Evolutionary conservation across 495 filamentous ascomycete genomes (phyloP).

Genomic region (Annulohypoxylon bovei): DNA sequence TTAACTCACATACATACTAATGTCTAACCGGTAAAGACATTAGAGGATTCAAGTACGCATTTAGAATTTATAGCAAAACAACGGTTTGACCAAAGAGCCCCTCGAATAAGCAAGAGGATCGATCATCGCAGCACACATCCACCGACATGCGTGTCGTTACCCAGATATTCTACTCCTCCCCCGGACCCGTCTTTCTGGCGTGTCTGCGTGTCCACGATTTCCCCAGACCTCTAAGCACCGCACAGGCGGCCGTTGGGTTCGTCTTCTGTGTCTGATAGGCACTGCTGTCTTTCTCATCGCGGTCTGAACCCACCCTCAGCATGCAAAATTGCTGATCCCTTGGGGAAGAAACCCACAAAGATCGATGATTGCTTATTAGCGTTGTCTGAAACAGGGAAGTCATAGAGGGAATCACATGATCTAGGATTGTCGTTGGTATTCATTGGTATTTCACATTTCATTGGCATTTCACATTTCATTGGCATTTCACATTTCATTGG

Average conservation of each 20-base stretch:
- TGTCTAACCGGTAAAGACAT: background rate
- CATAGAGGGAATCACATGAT: conserved; percentile 14
- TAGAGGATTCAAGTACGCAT: background rate
- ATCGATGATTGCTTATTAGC: conserved; percentile 19
- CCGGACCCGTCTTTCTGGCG: conserved; percentile 29
- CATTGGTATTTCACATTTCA: too few relatives aligned
- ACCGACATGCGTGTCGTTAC: conserved; percentile 8
- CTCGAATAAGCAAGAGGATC: conserved; percentile 9
- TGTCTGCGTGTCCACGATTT: conserved; percentile 20
- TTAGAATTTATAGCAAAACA: conserved; percentile 2
- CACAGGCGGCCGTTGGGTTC: conserved; percentile 15
- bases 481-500: background rate
- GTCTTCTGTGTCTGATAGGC: conserved; percentile 16
- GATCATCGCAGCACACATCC: conserved; percentile 13
- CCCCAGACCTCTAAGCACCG: conserved; percentile 20
- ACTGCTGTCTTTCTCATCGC: conserved; percentile 2
- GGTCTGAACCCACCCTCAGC: conserved; percentile 24
- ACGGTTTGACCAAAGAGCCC: background rate
- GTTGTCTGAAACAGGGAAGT: conserved; percentile 22
- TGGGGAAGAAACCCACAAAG: conserved; percentile 25
- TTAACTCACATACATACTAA: background rate
- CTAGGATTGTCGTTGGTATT: background rate
- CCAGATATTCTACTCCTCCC: conserved; percentile 33
- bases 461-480: too few relatives aligned
- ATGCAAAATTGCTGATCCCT: conserved; percentile 29